Evolutionary conservation across 2,329 filamentous ascomycete species (phyloP), one percentile per base, ranked within the genome.

Genomic region (Beauveria scarabaeidicola): DNA sequence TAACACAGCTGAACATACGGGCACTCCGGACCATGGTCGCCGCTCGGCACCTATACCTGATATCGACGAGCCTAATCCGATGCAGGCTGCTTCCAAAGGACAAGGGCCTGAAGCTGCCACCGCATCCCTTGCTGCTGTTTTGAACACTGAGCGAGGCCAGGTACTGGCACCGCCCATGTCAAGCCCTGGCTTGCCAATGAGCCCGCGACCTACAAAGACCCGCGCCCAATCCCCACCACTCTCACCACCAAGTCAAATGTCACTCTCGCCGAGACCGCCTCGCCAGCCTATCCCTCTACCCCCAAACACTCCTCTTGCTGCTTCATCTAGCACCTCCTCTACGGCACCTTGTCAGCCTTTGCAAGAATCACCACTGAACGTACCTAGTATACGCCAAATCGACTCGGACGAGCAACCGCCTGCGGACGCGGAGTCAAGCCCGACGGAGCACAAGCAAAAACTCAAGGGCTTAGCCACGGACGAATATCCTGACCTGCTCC

Each of bases 401-500:
- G 52, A 52, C 32, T 80, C 81, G n/a, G 75, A 79, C 1, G 53
- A 44, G 36, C 63, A 64, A 5, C 65, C 69, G 19, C 23, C 64
- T 48, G 44, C 60, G 36, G 53, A 50, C 66, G 68, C 60, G 66
- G 73, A 51, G 32, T 65, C 74, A 2, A 78, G 73, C 61, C 74
- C 75, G 1, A 67, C 68, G 1, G 77, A 76, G 62, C 77, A 76
- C 48, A 79, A 70, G 1, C 74, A 78, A 60, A 84, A 96, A 23
- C 95, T 86, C 70, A 87, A 81, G 66, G 91, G 91, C 1, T 81
- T 97, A 23, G 80, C 91, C 5, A 91, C 88, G 0, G 91, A 96
- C 0, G 89, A 96, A 64, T 93, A 91, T 69, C 91, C 93, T 1
- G 89, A 90, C 63, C 80, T 97, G 8, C 75, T 97, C 23, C 78